Percentiles rank a stretch among this genome's conserved stretches.
These are phyloP conservation scores for Kingdonia uniflora DNA, from an alignment of 164 flowering plant genomes.

Conservation along the genomic window DNA sequence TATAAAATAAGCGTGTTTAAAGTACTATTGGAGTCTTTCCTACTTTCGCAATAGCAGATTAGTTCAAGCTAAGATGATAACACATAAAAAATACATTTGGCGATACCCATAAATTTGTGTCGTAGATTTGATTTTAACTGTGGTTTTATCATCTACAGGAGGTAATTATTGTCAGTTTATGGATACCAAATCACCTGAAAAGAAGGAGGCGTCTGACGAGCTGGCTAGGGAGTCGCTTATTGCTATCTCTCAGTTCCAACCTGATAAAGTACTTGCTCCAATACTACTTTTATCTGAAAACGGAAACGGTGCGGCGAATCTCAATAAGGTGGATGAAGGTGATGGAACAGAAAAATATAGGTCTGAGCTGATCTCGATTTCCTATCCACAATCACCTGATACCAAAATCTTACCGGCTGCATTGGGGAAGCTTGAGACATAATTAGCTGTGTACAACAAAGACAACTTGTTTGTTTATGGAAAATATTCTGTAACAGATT, in stretches of 20 bases:
- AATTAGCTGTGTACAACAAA: conserved; percentile 5
- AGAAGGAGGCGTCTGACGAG: conserved; percentile 25
- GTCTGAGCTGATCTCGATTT: conserved; percentile 44
- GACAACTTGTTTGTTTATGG: not conserved
- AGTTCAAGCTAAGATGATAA: too few species aligned
- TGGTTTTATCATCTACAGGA: conserved; percentile 6
- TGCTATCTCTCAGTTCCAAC: conserved; percentile 30
- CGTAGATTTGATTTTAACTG: too few species aligned
- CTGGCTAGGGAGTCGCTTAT: conserved; percentile 52
- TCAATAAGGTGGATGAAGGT: conserved; percentile 9
- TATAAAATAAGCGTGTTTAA: too few species aligned
- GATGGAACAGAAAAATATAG: conserved; percentile 27
- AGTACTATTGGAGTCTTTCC: too few species aligned
- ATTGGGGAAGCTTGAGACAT: conserved; percentile 4
- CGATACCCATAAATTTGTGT: too few species aligned
- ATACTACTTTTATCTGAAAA: conserved; percentile 12
- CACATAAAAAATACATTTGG: too few species aligned
- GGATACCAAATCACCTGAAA: conserved; percentile 31
- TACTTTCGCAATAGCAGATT: too few species aligned
- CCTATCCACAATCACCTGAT: conserved; percentile 30
- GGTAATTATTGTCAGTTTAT: conserved; percentile 19
- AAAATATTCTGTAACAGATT: conserved; percentile 7
- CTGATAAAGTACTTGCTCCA: conserved; percentile 14
- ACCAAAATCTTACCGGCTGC: conserved; percentile 10
- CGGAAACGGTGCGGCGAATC: conserved; percentile 9